A percentile compares a stretch with the other conserved stretches of the same genome.
These are phyloP conservation scores for Neurospora africana DNA, from an alignment of 495 filamentous ascomycete genomes.

Conservation along the genomic window DNA sequence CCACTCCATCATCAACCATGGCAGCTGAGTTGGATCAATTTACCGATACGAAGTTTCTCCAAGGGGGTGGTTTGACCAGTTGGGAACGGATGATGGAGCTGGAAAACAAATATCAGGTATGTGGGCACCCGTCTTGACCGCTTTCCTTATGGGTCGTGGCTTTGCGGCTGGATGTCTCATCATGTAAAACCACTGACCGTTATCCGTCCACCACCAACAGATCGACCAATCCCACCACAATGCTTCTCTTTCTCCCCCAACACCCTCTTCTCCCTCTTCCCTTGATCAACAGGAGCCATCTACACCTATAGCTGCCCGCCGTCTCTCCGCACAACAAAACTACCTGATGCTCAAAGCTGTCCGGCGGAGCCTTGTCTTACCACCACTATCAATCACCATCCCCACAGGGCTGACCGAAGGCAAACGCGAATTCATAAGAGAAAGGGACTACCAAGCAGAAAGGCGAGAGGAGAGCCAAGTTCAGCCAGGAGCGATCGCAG, in stretches of 20 bases:
- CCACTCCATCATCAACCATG: conserved; percentile 16
- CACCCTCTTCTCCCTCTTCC: conserved; percentile 6
- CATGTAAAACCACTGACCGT: conserved; percentile 15
- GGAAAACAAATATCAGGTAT: conserved; percentile 43
- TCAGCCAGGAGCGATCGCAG: conserved; percentile 6
- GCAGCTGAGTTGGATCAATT: conserved; percentile 4
- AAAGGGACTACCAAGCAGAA: background rate
- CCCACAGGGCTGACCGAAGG: conserved; percentile 15
- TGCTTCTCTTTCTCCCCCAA: conserved; percentile 4
- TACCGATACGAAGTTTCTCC: background rate
- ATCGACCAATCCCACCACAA: conserved; percentile 13
- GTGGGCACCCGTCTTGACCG: conserved; percentile 13
- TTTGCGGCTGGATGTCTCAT: conserved; percentile 13
- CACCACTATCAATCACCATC: conserved; percentile 35
- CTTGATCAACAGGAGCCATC: conserved; percentile 5
- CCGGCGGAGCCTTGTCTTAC: conserved; percentile 25
- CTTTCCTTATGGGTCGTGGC: background rate
- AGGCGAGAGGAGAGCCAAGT: background rate
- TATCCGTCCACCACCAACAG: conserved; percentile 11
- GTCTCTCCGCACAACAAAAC: conserved; percentile 14
- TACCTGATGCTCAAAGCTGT: conserved; percentile 34
- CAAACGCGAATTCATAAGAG: background rate
- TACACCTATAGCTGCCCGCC: conserved; percentile 11
- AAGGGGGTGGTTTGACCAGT: conserved; percentile 19
- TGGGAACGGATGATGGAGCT: conserved; percentile 42